Percentiles rank a stretch among this genome's conserved stretches.
These are phyloP conservation scores for Chlorella sp. DNA, from an alignment of 139 green algal species.

Conservation along the genomic window DNA sequence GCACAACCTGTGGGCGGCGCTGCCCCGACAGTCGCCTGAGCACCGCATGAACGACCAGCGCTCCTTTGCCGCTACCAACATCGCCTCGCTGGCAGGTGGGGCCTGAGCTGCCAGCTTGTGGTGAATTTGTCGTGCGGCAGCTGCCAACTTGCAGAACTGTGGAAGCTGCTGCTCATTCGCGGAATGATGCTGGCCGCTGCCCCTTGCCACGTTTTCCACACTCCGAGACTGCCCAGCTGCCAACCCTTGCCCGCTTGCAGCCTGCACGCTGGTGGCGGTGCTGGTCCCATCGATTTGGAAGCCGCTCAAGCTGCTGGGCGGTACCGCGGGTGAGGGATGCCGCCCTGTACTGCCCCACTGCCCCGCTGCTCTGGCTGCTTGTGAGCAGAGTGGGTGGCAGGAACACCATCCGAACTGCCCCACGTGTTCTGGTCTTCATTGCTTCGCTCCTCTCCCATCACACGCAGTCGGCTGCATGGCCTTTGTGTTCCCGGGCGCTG, in stretches of 20 bases:
- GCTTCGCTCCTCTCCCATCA: neutral
- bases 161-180: too few species aligned
- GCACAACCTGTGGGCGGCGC: constrained; percentile 28
- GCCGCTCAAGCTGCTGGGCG: constrained; percentile 33
- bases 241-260: too few species aligned
- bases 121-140: too few species aligned
- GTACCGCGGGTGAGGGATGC: constrained; percentile 1
- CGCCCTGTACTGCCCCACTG: too few species aligned
- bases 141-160: too few species aligned
- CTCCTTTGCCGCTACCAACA: constrained; percentile 17
- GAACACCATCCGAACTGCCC: too few species aligned
- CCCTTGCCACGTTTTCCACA: too few species aligned
- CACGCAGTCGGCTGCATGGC: constrained; percentile 18
- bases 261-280: constrained; percentile 20
- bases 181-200: too few species aligned
- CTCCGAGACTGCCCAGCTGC: too few species aligned
- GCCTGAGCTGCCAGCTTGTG: neutral
- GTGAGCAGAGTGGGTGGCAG: too few species aligned
- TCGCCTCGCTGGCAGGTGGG: constrained; percentile 17
- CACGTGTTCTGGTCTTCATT: too few species aligned
- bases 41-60: constrained; percentile 2
- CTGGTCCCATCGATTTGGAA: constrained; percentile 30
- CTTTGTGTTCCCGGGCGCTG: neutral
- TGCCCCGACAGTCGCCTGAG: constrained; percentile 3
- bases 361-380: too few species aligned